Conservation (phyloP, 1,284 basidiomycete genomes). For the Sporisorium iseilematis-ciliati region DNA sequence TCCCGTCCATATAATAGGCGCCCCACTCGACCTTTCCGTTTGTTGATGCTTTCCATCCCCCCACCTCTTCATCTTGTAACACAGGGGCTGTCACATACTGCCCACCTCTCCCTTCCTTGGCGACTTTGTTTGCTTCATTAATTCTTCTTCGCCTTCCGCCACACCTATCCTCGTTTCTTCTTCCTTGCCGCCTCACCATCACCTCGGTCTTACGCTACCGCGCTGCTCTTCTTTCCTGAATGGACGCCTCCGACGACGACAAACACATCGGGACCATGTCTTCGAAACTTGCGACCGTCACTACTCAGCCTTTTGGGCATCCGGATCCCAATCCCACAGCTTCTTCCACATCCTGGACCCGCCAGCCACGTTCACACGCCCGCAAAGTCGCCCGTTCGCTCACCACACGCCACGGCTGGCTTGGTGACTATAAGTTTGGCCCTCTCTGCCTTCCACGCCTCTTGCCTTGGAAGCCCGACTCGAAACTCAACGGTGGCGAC, state of each 20-base stretch:
- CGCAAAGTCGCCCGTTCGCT: conserved; percentile 12
- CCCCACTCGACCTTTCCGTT: background rate
- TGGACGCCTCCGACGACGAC: conserved; percentile 9
- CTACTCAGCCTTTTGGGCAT: conserved; percentile 43
- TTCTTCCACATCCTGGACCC: conserved; percentile 12
- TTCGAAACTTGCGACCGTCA: conserved; percentile 38
- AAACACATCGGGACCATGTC: conserved; percentile 32
- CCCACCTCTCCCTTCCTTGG: background rate
- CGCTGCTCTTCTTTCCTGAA: background rate
- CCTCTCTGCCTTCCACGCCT: conserved; percentile 55
- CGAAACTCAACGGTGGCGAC: conserved; percentile 21
- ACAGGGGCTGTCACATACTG: background rate
- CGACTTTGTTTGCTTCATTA: background rate
- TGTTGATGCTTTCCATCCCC: background rate
- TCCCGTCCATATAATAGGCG: background rate
- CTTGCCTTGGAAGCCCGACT: conserved; percentile 50
- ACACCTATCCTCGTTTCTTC: too few relatives aligned
- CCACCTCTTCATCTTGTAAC: background rate
- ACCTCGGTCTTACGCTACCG: background rate
- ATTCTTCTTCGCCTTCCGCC: too few relatives aligned
- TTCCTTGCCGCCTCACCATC: background rate
- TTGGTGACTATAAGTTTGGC: conserved; percentile 58
- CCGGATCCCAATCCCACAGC: conserved; percentile 14
- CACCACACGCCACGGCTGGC: conserved; percentile 50
- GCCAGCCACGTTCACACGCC: conserved; percentile 15